Evolutionary conservation across 129 eudicot species (phyloP), one percentile per base, ranked within the genome.

Genomic region (Artemisia annua): DNA sequence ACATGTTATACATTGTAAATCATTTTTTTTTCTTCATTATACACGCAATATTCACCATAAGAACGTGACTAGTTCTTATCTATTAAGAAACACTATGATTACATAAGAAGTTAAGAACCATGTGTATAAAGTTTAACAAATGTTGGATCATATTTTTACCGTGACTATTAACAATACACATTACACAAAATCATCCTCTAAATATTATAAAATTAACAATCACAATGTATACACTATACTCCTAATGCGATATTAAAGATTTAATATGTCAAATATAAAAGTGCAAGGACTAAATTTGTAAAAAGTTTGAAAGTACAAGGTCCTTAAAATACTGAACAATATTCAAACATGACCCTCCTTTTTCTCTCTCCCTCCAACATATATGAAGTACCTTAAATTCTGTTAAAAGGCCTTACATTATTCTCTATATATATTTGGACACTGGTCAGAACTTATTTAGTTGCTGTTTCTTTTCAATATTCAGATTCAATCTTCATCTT

Each of bases 331-430:
- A 10, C 55, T 15, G 66, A 70, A 10, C 60, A 71, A 72, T 35
- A 65, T 71, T 78, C 59, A 78, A 78, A 78, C 50, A 24, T 18
- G 55, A 7, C 53, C 78, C 78, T 60, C 39, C 10, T 30, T 63
- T 70, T 65, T 44, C 66, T 77, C 81, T 70, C 67, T 53, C 72
- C 51, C 77, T 70, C 76, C 72, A 44, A 39, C 65, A 77, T 78
- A 71, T 71, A 78, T 63, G 48, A 50, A 24, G 48, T 14, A 52
- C 82, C 49, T 64, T 56, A 57, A 48, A 28, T 58, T 30, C 46
- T 46, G 58, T 13, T 53, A 39, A 77, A 72, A 46, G 69, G 48
- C 60, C 68, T 53, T 35, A 72, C 77, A 63, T 24, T 60, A 71
- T 28, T 71, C 57, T 53, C 77, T 63, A 39, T 39, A 39, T 35